A percentile compares a stretch with the other conserved stretches of the same genome.
Evolutionary conservation across 176 grass and related monocot genomes (phyloP).

Genomic region (Triticum aestivum): IWGSC_CS_RefSeq_v2.1 NC_057804.1:534860019-534860518

Average conservation of each 20-base stretch:
- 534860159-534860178: slow-evolving; percentile 51
- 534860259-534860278: neutral
- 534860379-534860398: too few relatives aligned
- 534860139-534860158: slow-evolving; percentile 22
- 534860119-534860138: slow-evolving; percentile 26
- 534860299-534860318: neutral
- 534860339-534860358: too few relatives aligned
- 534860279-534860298: neutral
- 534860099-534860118: slow-evolving; percentile 6
- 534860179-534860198: neutral
- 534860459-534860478: too few relatives aligned
- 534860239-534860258: neutral
- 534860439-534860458: too few relatives aligned
- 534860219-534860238: neutral
- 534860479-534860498: too few relatives aligned
- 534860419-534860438: too few relatives aligned
- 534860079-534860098: slow-evolving; percentile 69
- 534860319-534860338: neutral
- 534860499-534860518: too few relatives aligned
- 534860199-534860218: neutral
- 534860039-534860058: slow-evolving; percentile 63
- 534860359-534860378: too few relatives aligned
- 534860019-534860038: slow-evolving; percentile 68
- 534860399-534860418: too few relatives aligned
- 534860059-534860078: slow-evolving; percentile 52